Conservation (phyloP, 495 filamentous ascomycete genomes). For the Penicillium canariense region DNA sequence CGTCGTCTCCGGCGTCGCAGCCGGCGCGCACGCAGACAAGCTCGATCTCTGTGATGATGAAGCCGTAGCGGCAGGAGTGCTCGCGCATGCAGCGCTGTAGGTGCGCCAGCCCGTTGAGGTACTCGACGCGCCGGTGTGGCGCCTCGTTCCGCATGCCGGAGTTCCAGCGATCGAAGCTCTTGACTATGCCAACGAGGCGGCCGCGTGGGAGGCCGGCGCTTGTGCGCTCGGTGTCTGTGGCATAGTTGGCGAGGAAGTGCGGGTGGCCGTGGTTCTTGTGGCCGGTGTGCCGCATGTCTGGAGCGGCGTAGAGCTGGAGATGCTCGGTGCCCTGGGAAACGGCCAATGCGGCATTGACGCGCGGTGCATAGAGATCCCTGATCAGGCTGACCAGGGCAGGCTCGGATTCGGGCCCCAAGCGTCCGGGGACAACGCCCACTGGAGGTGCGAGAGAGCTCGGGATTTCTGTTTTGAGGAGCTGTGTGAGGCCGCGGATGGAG, state of each 20-base stretch:
- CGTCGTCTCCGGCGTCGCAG: conserved; percentile 58
- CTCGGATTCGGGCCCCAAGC: conserved; percentile 71
- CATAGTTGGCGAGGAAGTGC: conserved; percentile 67
- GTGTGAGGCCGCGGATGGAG: conserved; percentile 66
- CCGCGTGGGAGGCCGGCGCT: conserved; percentile 70
- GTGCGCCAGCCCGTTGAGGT: conserved; percentile 78
- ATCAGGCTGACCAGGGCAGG: conserved; percentile 66
- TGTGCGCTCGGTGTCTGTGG: conserved; percentile 68
- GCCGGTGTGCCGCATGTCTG: conserved; percentile 50
- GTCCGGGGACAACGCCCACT: conserved; percentile 48
- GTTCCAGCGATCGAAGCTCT: conserved; percentile 90
- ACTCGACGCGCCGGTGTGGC: conserved; percentile 76
- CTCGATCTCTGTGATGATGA: conserved; percentile 93
- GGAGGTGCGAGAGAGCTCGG: conserved; percentile 60
- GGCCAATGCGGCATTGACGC: conserved; percentile 73
- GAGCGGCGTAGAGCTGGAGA: conserved; percentile 55
- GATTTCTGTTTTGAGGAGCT: conserved; percentile 71
- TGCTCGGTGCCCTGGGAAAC: conserved; percentile 63
- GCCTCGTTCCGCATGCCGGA: conserved; percentile 84
- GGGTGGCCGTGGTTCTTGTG: conserved; percentile 54
- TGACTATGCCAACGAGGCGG: conserved; percentile 82
- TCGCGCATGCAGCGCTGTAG: conserved; percentile 88
- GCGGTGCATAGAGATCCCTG: conserved; percentile 67
- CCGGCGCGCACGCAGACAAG: conserved; percentile 84
- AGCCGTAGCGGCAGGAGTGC: conserved; percentile 87